Evolutionary conservation across 176 grass and related monocot species (phyloP), one percentile per base, ranked within the genome.

Genomic region (Aegilops bicornis): DNA sequence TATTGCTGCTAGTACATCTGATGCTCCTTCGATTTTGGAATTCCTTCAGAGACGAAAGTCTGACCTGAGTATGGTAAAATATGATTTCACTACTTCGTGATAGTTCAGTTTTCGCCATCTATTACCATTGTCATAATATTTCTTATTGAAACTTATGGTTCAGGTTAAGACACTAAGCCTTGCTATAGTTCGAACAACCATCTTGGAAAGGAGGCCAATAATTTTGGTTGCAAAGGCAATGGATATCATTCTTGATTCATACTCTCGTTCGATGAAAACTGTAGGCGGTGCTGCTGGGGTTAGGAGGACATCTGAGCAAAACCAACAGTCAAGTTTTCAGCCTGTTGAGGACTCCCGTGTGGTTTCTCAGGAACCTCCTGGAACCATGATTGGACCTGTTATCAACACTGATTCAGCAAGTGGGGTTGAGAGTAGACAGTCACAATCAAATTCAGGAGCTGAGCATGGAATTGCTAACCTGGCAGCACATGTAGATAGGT

Each of bases 1-100:
- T 79, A 96, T 98, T 81, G 80, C 97, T 86, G 85, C 96, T 64
- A 98, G 96, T 88, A 96, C 93, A 58, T 98, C 96, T 85, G 96
- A 98, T 27, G 85, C 95, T 84, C 92, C 96, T 74, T 96, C 84
- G 39, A 82, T 89, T 89, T 84, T 98, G 76, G 93, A 98, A 84
- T 98, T 98, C 71, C 93, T 98, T 86, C 97, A 94, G 71, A 93
- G 89, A 85, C 85, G 94, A 64, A 94, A 88, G 64, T 96, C 72
- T 78, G 88, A 96, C 69, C 79, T 90, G 10, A 90, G 56, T 64
- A 90, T 73, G 90, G 96, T 98, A 98, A 59, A 59, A 94, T 66
- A 76, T 40, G 42, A 68, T 89, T 84, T 43, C 54, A 78, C 10
- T 84, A 59, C 48, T 61, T 68, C 3, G 1, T 59, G 10, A 36